Conservation (phyloP, 2,329 filamentous ascomycete genomes). For the Stachybotrys echinatus region DNA sequence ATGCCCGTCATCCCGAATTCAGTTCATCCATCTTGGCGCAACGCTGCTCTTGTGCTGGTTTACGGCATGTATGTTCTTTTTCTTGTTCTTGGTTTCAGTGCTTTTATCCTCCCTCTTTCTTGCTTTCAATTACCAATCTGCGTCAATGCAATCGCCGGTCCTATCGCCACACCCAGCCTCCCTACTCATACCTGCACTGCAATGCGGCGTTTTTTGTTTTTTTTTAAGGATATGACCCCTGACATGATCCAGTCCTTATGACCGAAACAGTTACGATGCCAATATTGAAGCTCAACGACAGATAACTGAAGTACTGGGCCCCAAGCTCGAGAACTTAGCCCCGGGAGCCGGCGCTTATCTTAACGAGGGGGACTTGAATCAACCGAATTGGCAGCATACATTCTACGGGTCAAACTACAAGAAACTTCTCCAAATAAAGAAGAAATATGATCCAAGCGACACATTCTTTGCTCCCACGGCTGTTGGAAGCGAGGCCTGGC, state of each 20-base stretch:
- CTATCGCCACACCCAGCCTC: no score
- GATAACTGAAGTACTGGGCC: background rate
- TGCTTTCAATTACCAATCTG: no score
- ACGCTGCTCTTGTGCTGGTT: background rate
- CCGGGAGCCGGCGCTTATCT: constrained; percentile 40
- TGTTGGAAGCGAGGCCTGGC: constrained; percentile 48
- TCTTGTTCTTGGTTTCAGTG: no score
- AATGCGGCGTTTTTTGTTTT: background rate
- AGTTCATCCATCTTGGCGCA: background rate
- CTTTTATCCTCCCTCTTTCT: no score
- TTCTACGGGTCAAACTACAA: constrained; percentile 45
- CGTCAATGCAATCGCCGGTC: no score
- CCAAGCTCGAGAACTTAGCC: constrained; percentile 6
- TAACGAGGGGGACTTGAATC: constrained; percentile 46
- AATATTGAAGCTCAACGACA: background rate
- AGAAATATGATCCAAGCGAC: constrained; percentile 36
- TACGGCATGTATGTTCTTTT: background rate
- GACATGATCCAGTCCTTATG: background rate
- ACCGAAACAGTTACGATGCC: background rate
- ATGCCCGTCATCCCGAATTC: background rate
- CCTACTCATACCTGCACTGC: no score
- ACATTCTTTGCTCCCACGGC: constrained; percentile 43
- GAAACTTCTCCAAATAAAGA: constrained; percentile 37
- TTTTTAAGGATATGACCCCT: background rate
- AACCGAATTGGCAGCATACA: constrained; percentile 36